A percentile compares a stretch with the other conserved stretches of the same genome.
These are phyloP conservation scores for Terana coerulea DNA, from an alignment of 768 basidiomycete genomes.

Conservation along the genomic window DNA sequence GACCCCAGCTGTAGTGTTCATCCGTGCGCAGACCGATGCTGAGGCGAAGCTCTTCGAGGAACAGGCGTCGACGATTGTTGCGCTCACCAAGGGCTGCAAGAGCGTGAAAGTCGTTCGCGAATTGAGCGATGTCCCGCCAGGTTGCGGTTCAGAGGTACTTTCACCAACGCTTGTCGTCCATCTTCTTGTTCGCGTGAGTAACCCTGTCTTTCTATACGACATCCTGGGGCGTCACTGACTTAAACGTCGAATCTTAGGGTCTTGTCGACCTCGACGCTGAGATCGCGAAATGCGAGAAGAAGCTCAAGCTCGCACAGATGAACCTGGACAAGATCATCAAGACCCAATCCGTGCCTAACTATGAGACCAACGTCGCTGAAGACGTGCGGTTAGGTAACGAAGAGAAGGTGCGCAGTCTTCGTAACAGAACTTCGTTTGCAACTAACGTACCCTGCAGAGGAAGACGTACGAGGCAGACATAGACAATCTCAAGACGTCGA, in stretches of 20 bases:
- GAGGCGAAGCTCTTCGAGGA: constrained; percentile 67
- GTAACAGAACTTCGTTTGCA: constrained; percentile 5
- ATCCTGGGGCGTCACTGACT: too few species aligned
- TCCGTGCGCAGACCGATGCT: constrained; percentile 61
- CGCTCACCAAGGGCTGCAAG: constrained; percentile 88
- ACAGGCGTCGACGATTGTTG: constrained; percentile 70
- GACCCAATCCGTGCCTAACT: constrained; percentile 67
- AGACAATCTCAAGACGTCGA: constrained; percentile 62
- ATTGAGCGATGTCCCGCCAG: constrained; percentile 69
- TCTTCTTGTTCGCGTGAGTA: constrained; percentile 77
- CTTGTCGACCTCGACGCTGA: constrained; percentile 87
- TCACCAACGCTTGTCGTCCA: constrained; percentile 72
- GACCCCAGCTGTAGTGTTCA: constrained; percentile 54
- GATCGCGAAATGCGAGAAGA: constrained; percentile 88
- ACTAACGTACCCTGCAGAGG: constrained; percentile 40
- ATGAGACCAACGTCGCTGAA: constrained; percentile 75
- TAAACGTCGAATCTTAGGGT: constrained; percentile 51
- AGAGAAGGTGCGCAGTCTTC: constrained; percentile 62
- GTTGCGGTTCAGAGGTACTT: constrained; percentile 83
- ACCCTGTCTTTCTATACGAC: not conserved
- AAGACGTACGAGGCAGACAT: constrained; percentile 80
- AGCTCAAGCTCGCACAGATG: constrained; percentile 65
- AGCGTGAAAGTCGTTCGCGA: constrained; percentile 64
- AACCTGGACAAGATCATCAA: constrained; percentile 78
- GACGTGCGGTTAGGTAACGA: constrained; percentile 70